Conservation (phyloP, 2,329 filamentous ascomycete genomes). For the Xylaria sp. region DNA sequence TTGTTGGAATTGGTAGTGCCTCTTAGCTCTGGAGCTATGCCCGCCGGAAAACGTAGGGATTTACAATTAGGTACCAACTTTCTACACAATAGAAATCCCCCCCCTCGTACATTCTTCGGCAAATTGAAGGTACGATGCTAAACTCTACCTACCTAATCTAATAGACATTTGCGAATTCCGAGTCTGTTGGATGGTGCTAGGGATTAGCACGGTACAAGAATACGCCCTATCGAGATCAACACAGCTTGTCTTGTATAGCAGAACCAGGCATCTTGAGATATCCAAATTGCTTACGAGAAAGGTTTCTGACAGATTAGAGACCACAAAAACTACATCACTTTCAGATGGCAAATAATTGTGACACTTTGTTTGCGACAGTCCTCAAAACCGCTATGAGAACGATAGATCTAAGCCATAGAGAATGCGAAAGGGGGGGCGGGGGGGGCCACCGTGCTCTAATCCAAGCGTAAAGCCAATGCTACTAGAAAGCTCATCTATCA, state of each 20-base stretch:
- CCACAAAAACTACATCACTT: background rate
- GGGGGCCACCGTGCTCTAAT: background rate
- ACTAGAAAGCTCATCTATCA: background rate
- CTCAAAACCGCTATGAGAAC: background rate
- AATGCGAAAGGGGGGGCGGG: background rate
- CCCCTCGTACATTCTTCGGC: too few relatives aligned
- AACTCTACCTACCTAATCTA: too few relatives aligned
- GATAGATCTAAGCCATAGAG: background rate
- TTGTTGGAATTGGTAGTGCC: constrained; percentile 32
- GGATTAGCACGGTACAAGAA: too few relatives aligned
- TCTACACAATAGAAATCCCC: background rate
- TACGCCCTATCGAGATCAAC: too few relatives aligned
- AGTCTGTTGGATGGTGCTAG: too few relatives aligned
- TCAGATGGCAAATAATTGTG: background rate
- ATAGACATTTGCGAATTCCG: too few relatives aligned
- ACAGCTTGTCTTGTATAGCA: too few relatives aligned
- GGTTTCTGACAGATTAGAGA: background rate
- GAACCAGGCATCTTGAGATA: too few relatives aligned
- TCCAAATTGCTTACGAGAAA: too few relatives aligned
- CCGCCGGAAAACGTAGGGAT: constrained; percentile 45
- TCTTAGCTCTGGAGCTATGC: background rate
- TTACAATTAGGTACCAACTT: background rate
- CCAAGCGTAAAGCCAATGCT: background rate
- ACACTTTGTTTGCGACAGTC: background rate
- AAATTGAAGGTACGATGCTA: too few relatives aligned